A percentile compares a stretch with the other conserved stretches of the same genome.
phyloP scores from a whole-genome alignment of 73 alveolate species.

The Paramecium tetraurelia region DNA sequence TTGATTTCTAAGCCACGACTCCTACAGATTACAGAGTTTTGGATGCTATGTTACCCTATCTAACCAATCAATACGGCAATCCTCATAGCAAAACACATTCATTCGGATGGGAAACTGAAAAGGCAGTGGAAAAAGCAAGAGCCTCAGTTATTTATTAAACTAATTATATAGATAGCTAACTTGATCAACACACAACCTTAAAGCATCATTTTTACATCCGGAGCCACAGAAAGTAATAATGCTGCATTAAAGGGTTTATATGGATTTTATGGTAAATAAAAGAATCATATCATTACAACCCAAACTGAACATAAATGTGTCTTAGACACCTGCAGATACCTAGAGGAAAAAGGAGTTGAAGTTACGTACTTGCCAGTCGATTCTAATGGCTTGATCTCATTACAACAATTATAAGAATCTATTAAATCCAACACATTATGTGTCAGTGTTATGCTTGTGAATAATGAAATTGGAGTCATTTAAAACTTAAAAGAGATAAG shows the following conservation, averaged over 20 bases:
- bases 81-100: constrained; percentile 87
- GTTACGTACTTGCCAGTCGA: constrained; percentile 96
- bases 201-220: constrained; percentile 98
- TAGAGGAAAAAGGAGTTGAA: constrained; percentile 95
- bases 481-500: constrained; percentile 97
- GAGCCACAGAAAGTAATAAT: constrained; percentile 99
- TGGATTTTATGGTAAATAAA: constrained; percentile 76
- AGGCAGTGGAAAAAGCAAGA: constrained; percentile 86
- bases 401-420: constrained; percentile 63
- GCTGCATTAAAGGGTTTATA: constrained; percentile 93
- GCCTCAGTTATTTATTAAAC: constrained; percentile 65
- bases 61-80: constrained; percentile 80
- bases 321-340: constrained; percentile 92
- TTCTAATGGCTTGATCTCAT: constrained; percentile 84
- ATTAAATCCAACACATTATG: constrained; percentile 92
- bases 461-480: constrained; percentile 99
- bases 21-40: constrained; percentile 86
- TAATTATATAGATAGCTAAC: constrained; percentile 70
- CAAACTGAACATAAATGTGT: constrained; percentile 98
- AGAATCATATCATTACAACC: constrained; percentile 92
- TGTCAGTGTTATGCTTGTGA: constrained; percentile 94
- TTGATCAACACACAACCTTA: constrained; percentile 86
- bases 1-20: constrained; percentile 89
- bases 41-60: constrained; percentile 85
- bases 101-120: constrained; percentile 83